Base-by-base conservation (phyloP, 495 filamentous ascomycete species). In the Podospora pseudoanserina region DNA sequence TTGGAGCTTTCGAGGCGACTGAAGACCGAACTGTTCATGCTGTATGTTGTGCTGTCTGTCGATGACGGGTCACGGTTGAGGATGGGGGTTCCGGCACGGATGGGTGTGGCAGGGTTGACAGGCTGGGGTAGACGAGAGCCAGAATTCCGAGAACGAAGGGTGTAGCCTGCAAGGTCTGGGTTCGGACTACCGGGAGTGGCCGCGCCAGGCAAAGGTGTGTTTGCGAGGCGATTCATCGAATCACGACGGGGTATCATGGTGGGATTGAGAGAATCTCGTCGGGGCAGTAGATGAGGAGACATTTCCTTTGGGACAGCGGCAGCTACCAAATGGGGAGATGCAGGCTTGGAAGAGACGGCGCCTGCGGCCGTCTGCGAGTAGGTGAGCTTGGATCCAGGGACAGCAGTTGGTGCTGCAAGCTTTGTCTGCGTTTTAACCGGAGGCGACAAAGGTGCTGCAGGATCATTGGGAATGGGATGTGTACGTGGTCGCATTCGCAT, bases 21-120 rank as follows among this genome's bases (percentile, higher is more conserved):
- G 30, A 79, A 77, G 7, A 70, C 68, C 1, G 77, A 79, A 67
- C 72, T 74, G 57, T 49, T 65, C 75, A 77, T 74, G 71, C 77
- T 79, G 62, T 70, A 71, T 56, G 76, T 76, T 2, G 75, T 76
- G 69, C 73, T 79, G 56, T 79, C 77, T 13, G 77, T 75, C 2
- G 74, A 74, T 0, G 75, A 75, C 0, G 69, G 73, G 54, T 79
- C 76, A n/a, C 73, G 74, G 62, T 71, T 61, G 28, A 74, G 65
- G 18, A 44, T 65, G 1, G 77, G 77, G 0, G 77, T 77, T 60
- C 58, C 69, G 18, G 75, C 71, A 2, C 77, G 70, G 34, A 75
- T 76, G 5, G 76, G 76, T 0, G 75, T 77, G 18, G 72, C 60
- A 11, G 75, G 73, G 57, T 75, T 75, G 53, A 76, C 68, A 11